Conservation (phyloP, 2,329 filamentous ascomycete genomes). For the Colletotrichum salicis region DNA sequence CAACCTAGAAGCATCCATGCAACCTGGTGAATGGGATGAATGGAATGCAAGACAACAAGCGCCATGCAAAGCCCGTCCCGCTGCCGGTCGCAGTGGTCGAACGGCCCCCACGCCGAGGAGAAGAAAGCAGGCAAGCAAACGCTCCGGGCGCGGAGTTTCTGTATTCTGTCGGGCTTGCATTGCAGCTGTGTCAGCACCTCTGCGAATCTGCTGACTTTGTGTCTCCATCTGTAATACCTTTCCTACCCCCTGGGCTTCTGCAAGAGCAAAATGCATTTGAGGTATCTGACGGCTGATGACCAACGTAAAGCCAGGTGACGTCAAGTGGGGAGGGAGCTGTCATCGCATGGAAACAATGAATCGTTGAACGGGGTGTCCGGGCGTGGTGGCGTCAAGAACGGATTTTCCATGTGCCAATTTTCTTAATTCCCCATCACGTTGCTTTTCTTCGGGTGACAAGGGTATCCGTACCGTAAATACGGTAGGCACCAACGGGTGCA, state of each 20-base stretch:
- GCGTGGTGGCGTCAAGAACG: slow-evolving; percentile 12
- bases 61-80: neutral
- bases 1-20: neutral
- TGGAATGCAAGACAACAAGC: neutral
- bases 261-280: neutral
- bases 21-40: neutral
- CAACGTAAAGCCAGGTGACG: slow-evolving; percentile 2
- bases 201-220: neutral
- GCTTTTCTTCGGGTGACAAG: neutral
- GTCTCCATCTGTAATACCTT: neutral
- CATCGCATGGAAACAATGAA: slow-evolving; percentile 2
- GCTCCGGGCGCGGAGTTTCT: slow-evolving; percentile 3
- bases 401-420: neutral
- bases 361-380: slow-evolving; percentile 14
- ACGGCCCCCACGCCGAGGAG: neutral
- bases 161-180: neutral
- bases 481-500: slow-evolving; percentile 2
- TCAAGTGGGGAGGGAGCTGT: slow-evolving; percentile 1
- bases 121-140: neutral
- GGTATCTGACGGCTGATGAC: neutral
- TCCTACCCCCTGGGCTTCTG: neutral
- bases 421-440: neutral
- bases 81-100: neutral
- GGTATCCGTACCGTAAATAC: slow-evolving; percentile 9
- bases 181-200: neutral